These are phyloP conservation scores for Austroboletus niveus DNA, from an alignment of 1,284 basidiomycete genomes.

Conservation along the genomic window DNA sequence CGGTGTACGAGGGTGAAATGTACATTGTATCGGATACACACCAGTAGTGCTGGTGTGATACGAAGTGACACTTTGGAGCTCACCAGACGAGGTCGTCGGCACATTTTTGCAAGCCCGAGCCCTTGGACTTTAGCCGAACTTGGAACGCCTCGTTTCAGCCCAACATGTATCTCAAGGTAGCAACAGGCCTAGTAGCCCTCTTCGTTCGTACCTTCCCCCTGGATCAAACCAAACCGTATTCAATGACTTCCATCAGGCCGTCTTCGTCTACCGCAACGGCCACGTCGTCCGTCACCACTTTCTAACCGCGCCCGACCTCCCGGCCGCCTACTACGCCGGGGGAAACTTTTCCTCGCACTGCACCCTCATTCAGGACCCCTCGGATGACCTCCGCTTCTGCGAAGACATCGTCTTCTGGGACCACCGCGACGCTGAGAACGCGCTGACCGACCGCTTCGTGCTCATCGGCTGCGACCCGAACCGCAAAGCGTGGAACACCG, in stretches of 20 bases:
- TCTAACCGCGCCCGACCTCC: conserved; percentile 41
- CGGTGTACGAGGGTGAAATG: no score
- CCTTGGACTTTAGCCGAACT: no score
- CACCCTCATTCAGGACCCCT: conserved; percentile 36
- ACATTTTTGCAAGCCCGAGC: no score
- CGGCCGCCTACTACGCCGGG: conserved; percentile 46
- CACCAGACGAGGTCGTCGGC: no score
- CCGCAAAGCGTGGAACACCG: conserved; percentile 60
- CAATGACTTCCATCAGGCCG: conserved; percentile 10
- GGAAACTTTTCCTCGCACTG: conserved; percentile 49
- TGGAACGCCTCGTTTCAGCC: no score
- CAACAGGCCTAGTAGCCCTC: conserved; percentile 10
- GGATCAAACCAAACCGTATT: background rate
- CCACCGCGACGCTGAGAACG: conserved; percentile 35
- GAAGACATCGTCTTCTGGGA: conserved; percentile 69
- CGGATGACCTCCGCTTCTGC: conserved; percentile 47
- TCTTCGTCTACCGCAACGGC: conserved; percentile 40
- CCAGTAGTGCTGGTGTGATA: no score
- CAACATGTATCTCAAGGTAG: conserved; percentile 15
- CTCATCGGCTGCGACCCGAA: conserved; percentile 55
- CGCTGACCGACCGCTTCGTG: conserved; percentile 40
- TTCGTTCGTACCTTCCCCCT: conserved; percentile 12
- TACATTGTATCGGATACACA: no score
- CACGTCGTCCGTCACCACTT: conserved; percentile 40
- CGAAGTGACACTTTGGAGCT: no score